Evolutionary conservation across 495 filamentous ascomycete genomes (phyloP).

Genomic region (Talaromyces ruber): DNA sequence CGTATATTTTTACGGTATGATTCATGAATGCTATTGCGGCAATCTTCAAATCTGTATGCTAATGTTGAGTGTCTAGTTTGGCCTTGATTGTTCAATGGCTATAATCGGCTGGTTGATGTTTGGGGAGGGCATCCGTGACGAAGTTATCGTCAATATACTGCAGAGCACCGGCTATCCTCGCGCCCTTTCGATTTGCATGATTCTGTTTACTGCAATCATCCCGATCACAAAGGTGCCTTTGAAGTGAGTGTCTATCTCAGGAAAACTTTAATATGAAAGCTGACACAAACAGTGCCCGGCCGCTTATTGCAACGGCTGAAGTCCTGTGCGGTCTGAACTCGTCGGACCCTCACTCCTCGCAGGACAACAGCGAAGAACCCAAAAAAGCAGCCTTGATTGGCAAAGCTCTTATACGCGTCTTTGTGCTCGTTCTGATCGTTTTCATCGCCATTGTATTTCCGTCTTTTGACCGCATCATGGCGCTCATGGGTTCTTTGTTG

Average conservation of each 20-base stretch:
- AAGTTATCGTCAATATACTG: constrained; percentile 86
- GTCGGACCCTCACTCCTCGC: constrained; percentile 18
- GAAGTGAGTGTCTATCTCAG: constrained; percentile 46
- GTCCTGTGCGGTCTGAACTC: constrained; percentile 64
- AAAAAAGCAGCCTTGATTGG: neutral
- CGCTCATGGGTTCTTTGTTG: constrained; percentile 80
- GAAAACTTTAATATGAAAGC: neutral
- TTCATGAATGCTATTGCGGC: neutral
- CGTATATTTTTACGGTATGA: constrained; percentile 79
- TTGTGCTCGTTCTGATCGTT: constrained; percentile 51
- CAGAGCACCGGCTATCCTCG: constrained; percentile 63
- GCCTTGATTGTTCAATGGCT: constrained; percentile 73
- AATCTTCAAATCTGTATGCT: neutral
- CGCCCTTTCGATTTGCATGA: constrained; percentile 66
- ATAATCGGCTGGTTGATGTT: constrained; percentile 89
- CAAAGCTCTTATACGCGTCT: constrained; percentile 53
- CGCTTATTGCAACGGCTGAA: constrained; percentile 80
- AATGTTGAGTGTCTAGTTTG: constrained; percentile 40
- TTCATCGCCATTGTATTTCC: constrained; percentile 73
- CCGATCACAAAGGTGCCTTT: constrained; percentile 91
- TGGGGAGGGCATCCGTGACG: constrained; percentile 73
- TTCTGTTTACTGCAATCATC: constrained; percentile 81
- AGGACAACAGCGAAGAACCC: neutral
- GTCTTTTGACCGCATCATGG: constrained; percentile 88
- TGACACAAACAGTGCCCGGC: constrained; percentile 51